Evolutionary conservation across 2,329 filamentous ascomycete species (phyloP).

Genomic region (Aspergillus viridinutans): DNA sequence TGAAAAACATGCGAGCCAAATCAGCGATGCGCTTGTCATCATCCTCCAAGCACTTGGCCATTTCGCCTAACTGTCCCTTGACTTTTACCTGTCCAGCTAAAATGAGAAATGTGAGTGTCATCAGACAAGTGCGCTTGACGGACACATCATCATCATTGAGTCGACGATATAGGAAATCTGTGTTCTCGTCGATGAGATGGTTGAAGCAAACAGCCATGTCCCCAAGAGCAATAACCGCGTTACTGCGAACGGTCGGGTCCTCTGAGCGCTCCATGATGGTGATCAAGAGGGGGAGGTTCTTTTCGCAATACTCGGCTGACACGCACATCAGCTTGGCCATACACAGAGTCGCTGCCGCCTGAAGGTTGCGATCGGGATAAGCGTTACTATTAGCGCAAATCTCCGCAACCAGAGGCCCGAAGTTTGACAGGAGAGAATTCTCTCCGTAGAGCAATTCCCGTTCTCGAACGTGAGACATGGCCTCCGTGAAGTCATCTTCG

Average conservation of each 20-base stretch:
- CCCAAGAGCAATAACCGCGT: slow-evolving; percentile 92
- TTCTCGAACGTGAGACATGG: slow-evolving; percentile 78
- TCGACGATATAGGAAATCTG: slow-evolving; percentile 91
- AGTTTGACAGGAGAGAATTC: slow-evolving; percentile 79
- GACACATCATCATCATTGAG: slow-evolving; percentile 83
- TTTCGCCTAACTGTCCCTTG: slow-evolving; percentile 95
- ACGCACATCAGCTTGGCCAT: slow-evolving; percentile 99
- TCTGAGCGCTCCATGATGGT: slow-evolving; percentile 95
- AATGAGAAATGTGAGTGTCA: slow-evolving; percentile 97
- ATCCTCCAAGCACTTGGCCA: slow-evolving; percentile 98
- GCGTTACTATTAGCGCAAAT: slow-evolving; percentile 92
- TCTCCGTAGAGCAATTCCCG: slow-evolving; percentile 78
- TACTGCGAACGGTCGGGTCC: slow-evolving; percentile 88
- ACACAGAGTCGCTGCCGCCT: slow-evolving; percentile 89
- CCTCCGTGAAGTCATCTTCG: slow-evolving; percentile 87
- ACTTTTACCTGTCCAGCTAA: slow-evolving; percentile 98
- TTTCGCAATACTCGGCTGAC: slow-evolving; percentile 91
- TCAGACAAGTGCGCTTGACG: slow-evolving; percentile 94
- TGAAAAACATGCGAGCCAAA: slow-evolving; percentile 96
- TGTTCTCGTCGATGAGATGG: slow-evolving; percentile 98
- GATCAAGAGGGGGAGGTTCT: slow-evolving; percentile 86
- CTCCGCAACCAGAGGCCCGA: slow-evolving; percentile 86
- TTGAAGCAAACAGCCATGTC: slow-evolving; percentile 99
- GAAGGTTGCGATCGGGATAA: slow-evolving; percentile 83
- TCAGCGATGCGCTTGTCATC: slow-evolving; percentile 92